Conservation (phyloP, 495 filamentous ascomycete species). For the Arthonia radiata region DNA sequence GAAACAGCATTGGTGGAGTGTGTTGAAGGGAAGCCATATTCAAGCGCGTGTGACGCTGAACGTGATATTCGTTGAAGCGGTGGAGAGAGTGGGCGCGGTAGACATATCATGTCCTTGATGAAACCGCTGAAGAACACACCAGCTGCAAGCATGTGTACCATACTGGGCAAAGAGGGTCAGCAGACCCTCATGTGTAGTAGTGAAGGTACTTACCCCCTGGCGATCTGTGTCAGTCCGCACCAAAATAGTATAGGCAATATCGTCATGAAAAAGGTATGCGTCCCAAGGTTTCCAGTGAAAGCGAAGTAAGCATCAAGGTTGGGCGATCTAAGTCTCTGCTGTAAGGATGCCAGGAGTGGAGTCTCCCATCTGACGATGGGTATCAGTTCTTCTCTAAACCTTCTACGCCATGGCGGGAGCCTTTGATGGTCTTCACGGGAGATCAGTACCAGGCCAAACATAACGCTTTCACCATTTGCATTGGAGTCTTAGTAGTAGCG, state of each 20-base stretch:
- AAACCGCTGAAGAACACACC: constrained; percentile 90
- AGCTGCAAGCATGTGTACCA: constrained; percentile 65
- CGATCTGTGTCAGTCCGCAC: constrained; percentile 63
- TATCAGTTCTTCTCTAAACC: constrained; percentile 52
- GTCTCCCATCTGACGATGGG: constrained; percentile 88
- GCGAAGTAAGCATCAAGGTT: constrained; percentile 87
- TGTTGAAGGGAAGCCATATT: constrained; percentile 93
- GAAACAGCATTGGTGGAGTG: constrained; percentile 95
- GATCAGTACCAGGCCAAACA: constrained; percentile 2
- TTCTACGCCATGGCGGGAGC: constrained; percentile 76
- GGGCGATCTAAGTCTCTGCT: constrained; percentile 38
- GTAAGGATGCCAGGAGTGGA: constrained; percentile 67
- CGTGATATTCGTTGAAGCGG: constrained; percentile 87
- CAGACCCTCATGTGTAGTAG: constrained; percentile 1
- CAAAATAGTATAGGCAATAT: constrained; percentile 82
- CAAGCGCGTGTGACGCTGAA: constrained; percentile 80
- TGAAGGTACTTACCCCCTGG: constrained; percentile 41
- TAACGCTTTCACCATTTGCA: constrained; percentile 2
- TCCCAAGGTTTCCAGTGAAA: constrained; percentile 86
- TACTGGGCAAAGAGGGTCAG: constrained; percentile 19
- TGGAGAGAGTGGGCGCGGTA: constrained; percentile 84
- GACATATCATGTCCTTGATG: constrained; percentile 78
- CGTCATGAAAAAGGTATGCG: constrained; percentile 97
- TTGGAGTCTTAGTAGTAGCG: background rate
- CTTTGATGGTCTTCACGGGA: constrained; percentile 41